phyloP scores from a whole-genome alignment of 768 basidiomycete genomes.

The Boletus vermiculosoides region DNA sequence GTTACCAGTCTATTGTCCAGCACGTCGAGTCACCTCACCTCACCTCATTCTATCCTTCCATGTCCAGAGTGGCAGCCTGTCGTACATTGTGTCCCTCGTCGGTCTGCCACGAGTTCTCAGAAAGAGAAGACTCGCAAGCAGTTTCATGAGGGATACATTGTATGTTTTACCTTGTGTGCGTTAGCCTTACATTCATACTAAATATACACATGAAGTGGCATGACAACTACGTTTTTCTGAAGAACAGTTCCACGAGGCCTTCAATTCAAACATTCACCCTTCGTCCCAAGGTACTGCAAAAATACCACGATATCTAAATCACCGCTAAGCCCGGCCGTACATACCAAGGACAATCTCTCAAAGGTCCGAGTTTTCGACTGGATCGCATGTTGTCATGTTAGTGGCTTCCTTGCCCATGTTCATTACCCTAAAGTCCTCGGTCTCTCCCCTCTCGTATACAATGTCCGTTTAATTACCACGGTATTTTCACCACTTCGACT shows the following conservation, averaged over 20 bases:
- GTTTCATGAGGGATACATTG: neutral
- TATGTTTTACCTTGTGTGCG: neutral
- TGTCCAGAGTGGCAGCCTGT: neutral
- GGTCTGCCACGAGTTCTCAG: neutral
- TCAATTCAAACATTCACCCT: neutral
- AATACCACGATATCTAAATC: neutral
- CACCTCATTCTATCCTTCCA: neutral
- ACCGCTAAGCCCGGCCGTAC: neutral
- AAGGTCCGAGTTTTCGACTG: neutral
- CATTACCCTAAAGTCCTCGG: neutral
- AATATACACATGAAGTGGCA: neutral
- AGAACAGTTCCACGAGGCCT: neutral
- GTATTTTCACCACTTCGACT: conserved; percentile 1
- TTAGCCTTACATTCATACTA: neutral
- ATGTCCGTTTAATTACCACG: too few relatives aligned
- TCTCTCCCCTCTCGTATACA: neutral
- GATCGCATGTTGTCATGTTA: neutral
- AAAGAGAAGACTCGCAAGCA: neutral
- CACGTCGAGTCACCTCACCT: neutral
- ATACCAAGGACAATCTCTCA: neutral
- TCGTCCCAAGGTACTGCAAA: neutral
- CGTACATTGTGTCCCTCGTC: neutral
- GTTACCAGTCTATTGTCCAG: too few relatives aligned
- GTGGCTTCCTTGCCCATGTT: neutral
- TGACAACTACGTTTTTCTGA: neutral